phyloP scores from a whole-genome alignment of 331 rosid genomes.

The Acacia pycnantha region DNA sequence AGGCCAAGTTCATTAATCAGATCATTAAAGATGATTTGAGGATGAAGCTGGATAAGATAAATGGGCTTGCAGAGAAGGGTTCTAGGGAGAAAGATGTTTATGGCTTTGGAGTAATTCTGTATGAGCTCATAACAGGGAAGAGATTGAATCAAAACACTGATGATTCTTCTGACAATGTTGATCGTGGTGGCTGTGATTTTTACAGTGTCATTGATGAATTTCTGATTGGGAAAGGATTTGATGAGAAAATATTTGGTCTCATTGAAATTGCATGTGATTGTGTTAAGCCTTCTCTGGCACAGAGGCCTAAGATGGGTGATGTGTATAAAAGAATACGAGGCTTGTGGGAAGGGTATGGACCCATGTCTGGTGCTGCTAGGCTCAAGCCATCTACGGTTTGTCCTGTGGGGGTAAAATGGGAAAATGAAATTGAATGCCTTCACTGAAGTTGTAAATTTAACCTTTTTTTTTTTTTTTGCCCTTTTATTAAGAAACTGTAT shows the following conservation, averaged over 20 bases:
- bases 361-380: not conserved
- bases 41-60: slow-evolving; percentile 3
- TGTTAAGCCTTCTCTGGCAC: slow-evolving; percentile 5
- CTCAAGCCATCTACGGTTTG: not conserved
- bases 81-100: slow-evolving; percentile 28
- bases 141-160: not conserved
- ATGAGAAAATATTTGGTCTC: slow-evolving; percentile 17
- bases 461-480: not conserved
- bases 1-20: slow-evolving; percentile 15
- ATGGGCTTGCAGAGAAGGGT: slow-evolving; percentile 15
- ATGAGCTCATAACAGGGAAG: slow-evolving; percentile 34
- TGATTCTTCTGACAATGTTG: not conserved
- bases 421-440: slow-evolving; percentile 20
- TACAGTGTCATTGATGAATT: slow-evolving; percentile 19
- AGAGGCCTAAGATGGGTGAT: slow-evolving; percentile 34
- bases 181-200: not conserved
- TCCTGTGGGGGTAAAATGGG: not conserved
- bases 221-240: slow-evolving; percentile 33
- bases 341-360: slow-evolving; percentile 18
- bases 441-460: not conserved
- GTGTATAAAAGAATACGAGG: slow-evolving; percentile 5
- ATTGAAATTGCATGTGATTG: slow-evolving; percentile 34
- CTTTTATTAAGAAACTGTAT: too few relatives aligned
- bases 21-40: slow-evolving; percentile 6
- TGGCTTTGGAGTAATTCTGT: slow-evolving; percentile 31